Evolutionary conservation across 345 rosid genomes (phyloP), one percentile per base, ranked within the genome.

Genomic region (Moricandia moricandioides): DNA sequence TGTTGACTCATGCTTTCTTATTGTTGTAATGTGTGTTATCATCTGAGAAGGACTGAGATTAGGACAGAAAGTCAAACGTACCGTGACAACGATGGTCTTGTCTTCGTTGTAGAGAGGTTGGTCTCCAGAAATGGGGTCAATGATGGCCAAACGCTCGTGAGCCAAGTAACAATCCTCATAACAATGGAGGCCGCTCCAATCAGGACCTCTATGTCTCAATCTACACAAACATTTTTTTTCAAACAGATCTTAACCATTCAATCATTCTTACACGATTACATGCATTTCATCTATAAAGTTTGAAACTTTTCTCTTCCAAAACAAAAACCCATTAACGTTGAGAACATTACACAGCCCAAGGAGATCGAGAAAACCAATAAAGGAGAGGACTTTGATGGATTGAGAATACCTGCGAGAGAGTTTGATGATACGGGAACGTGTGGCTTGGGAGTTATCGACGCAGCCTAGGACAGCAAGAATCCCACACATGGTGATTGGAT

Each of bases 61-160:
- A 72, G 26, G 27, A 67, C 16, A 76, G 31, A 6, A 71, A 76
- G 49, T 3, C 14, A 14, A 17, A 61, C 51, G 8, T 86, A 90
- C 96, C 82, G 96, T 87, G 83, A 91, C 96, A 56, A 81, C 77
- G 54, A 90, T 52, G 18, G 90, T 80, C 82, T 88, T 88, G 69
- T 87, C 96, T 78, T 88, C 89, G 26, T 88, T 88, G 73, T 86
- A 91, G 26, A 91, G 92, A 0, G 96, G 96, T 74, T 91, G 96
- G 80, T 91, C 96, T 33, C 96, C 96, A 26, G 96, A 91, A 67
- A 90, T 75, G 27, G 96, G 96, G 82, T 91, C 96, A 37, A 91
- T 76, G 52, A 91, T 87, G 16, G 96, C 96, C 79, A 91, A 81
- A 40, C 93, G 86, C 72, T 91, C 93, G 72, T 91, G 96, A 78